Evolutionary conservation across 495 filamentous ascomycete species (phyloP).

Genomic region (Penicillium longicatenatum): DNA sequence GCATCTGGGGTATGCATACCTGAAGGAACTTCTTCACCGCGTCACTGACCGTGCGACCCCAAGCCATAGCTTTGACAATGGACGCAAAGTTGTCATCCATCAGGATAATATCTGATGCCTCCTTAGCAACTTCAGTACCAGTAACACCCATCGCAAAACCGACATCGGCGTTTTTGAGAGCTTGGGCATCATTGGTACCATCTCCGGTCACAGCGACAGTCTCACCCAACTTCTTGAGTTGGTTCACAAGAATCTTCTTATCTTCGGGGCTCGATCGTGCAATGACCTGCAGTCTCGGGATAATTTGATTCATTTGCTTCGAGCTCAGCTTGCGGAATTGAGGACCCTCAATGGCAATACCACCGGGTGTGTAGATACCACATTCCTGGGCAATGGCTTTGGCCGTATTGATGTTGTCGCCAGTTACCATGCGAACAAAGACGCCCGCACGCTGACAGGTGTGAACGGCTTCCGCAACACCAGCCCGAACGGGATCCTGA

Average conservation of each 20-base stretch:
- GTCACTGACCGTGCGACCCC: constrained; percentile 88
- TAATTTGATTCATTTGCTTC: constrained; percentile 65
- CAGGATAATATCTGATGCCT: constrained; percentile 89
- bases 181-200: constrained; percentile 89
- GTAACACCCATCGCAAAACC: constrained; percentile 92
- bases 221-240: constrained; percentile 81
- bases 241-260: constrained; percentile 77
- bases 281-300: constrained; percentile 80
- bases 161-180: constrained; percentile 83
- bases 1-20: background rate
- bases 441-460: constrained; percentile 78
- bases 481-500: constrained; percentile 79
- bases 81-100: constrained; percentile 95
- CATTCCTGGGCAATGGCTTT: constrained; percentile 83
- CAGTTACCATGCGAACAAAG: constrained; percentile 88
- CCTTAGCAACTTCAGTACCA: constrained; percentile 90
- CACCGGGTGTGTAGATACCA: constrained; percentile 75
- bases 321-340: constrained; percentile 71
- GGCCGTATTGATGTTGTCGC: constrained; percentile 84
- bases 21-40: constrained; percentile 86
- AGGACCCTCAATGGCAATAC: constrained; percentile 81
- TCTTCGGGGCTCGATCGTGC: constrained; percentile 84
- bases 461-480: constrained; percentile 75
- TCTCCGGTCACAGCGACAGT: constrained; percentile 94
- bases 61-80: constrained; percentile 84